phyloP scores from a whole-genome alignment of 177 flowering plant species.

The Tripterygium wilfordii region DNA sequence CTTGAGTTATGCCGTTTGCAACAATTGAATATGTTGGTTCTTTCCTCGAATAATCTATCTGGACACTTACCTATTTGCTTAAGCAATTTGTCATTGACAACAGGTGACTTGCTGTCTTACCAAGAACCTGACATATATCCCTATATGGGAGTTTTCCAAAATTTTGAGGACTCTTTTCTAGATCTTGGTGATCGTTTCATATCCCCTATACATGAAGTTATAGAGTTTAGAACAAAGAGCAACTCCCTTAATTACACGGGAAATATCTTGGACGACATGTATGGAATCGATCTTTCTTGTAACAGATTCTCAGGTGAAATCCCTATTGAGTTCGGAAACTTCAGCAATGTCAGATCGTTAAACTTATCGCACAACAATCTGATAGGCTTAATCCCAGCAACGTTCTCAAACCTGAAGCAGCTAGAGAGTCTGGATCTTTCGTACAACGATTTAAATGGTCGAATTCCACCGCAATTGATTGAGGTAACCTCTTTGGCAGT shows the following conservation, averaged over 20 bases:
- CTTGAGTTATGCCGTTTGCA: background rate
- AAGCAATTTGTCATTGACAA: background rate
- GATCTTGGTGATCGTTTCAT: background rate
- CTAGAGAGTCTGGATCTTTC: constrained; percentile 5
- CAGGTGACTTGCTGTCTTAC: too few species aligned
- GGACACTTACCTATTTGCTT: background rate
- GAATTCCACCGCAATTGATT: background rate
- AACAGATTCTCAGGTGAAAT: background rate
- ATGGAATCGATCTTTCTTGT: constrained; percentile 5
- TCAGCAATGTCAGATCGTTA: background rate
- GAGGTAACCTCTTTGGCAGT: background rate
- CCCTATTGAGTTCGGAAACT: background rate
- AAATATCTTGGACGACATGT: background rate
- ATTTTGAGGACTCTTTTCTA: background rate
- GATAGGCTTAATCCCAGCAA: background rate
- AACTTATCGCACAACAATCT: constrained; percentile 2
- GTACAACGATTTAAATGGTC: constrained; percentile 1
- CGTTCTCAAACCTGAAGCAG: background rate
- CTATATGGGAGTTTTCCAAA: background rate
- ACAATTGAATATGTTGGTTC: background rate
- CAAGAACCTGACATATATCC: too few species aligned
- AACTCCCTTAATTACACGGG: background rate
- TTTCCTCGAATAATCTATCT: background rate
- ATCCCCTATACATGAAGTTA: background rate
- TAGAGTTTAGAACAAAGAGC: constrained; percentile 1